phyloP scores from a whole-genome alignment of 1,284 basidiomycete species.

The Ganoderma boninense region DNA sequence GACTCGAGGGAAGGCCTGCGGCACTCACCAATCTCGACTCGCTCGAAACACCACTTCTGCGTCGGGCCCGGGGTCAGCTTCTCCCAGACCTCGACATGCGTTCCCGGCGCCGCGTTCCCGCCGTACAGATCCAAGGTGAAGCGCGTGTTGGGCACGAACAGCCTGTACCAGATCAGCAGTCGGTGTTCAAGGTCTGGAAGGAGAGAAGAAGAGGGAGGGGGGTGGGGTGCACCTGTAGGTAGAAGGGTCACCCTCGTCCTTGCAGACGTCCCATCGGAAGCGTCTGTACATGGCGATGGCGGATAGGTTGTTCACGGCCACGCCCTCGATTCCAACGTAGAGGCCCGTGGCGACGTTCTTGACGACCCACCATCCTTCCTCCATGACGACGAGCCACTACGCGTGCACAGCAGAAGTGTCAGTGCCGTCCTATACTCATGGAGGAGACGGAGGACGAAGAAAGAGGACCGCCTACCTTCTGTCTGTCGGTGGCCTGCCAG shows the following conservation, averaged over 20 bases:
- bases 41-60: constrained; percentile 39
- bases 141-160: constrained; percentile 16
- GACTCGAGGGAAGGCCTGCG: not conserved
- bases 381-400: not conserved
- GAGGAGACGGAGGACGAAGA: not conserved
- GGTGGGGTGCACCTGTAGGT: constrained; percentile 21
- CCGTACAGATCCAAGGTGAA: constrained; percentile 36
- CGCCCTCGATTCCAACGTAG: not conserved
- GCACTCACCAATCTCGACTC: constrained; percentile 27
- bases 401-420: not conserved
- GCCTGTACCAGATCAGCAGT: not conserved
- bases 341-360: not conserved
- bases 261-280: constrained; percentile 36
- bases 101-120: constrained; percentile 38
- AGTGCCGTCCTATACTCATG: not conserved
- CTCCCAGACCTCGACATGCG: constrained; percentile 36
- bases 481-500: constrained; percentile 54
- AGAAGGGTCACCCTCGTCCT: constrained; percentile 26
- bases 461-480: constrained; percentile 56
- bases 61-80: constrained; percentile 35
- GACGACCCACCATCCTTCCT: not conserved
- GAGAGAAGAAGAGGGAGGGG: too few relatives aligned
- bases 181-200: too few relatives aligned
- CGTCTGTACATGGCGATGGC: constrained; percentile 44
- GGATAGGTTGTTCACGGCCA: constrained; percentile 28